Evolutionary conservation across 805 yeast genomes (phyloP).

Genomic region (Sugiyamaella qingdaonensis): DNA sequence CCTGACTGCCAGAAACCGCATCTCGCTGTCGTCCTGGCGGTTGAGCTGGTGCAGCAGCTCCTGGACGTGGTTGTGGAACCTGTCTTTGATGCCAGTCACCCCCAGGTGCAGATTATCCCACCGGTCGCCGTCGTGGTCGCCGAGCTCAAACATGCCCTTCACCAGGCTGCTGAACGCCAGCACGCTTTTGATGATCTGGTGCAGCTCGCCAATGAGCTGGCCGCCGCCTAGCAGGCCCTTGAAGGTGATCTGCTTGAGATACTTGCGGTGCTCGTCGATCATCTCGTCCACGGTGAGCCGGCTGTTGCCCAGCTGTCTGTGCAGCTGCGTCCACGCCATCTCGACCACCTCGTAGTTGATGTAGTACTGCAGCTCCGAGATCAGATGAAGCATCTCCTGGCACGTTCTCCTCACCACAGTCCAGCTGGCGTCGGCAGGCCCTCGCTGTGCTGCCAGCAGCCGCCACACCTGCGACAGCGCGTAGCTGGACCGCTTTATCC

Average conservation of each 20-base stretch:
- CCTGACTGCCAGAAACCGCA: conserved; percentile 33
- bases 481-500: conserved; percentile 58
- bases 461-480: conserved; percentile 50
- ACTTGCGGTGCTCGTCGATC: conserved; percentile 32
- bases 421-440: conserved; percentile 23
- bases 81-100: conserved; percentile 17
- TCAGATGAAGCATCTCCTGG: conserved; percentile 33
- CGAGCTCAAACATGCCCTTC: conserved; percentile 21
- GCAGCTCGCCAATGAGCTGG: conserved; percentile 27
- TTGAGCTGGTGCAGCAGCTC: conserved; percentile 27
- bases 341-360: conserved; percentile 37
- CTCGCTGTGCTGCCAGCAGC: conserved; percentile 22
- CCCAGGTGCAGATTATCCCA: conserved; percentile 16
- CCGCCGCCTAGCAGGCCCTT: conserved; percentile 34
- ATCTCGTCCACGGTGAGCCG: conserved; percentile 34
- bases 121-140: conserved; percentile 14
- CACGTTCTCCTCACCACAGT: conserved; percentile 22
- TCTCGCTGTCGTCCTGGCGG: conserved; percentile 30
- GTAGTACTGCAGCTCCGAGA: conserved; percentile 34
- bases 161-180: conserved; percentile 25
- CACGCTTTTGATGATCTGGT: conserved; percentile 30
- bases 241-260: conserved; percentile 27
- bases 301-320: conserved; percentile 21
- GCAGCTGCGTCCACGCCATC: conserved; percentile 34
- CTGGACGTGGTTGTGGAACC: conserved; percentile 24